Evolutionary conservation across 768 basidiomycete species (phyloP).

Genomic region (Phaeolepiota aurea): DNA sequence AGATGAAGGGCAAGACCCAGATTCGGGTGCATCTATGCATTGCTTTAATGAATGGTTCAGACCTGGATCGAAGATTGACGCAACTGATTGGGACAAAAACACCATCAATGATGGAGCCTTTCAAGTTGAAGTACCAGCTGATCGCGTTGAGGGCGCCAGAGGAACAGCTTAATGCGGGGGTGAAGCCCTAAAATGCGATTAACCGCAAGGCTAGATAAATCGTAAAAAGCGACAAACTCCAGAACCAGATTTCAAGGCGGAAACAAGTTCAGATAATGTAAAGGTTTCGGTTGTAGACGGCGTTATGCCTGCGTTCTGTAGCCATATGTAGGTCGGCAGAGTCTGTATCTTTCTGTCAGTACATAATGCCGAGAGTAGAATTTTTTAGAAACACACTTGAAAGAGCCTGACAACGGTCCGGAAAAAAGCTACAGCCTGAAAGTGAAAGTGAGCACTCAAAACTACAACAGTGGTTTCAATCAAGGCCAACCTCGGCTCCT

Average conservation of each 20-base stretch:
- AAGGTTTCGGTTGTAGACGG: slow-evolving; percentile 54
- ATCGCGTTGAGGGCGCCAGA: slow-evolving; percentile 26
- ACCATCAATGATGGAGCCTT: slow-evolving; percentile 64
- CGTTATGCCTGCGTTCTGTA: slow-evolving; percentile 62
- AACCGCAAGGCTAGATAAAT: slow-evolving; percentile 2
- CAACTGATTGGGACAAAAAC: slow-evolving; percentile 50
- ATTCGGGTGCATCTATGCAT: slow-evolving; percentile 36
- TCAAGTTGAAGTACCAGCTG: slow-evolving; percentile 56
- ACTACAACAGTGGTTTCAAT: not conserved
- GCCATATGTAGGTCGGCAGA: slow-evolving; percentile 70
- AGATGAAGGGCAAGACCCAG: slow-evolving; percentile 42
- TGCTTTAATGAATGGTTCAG: not conserved
- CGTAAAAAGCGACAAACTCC: slow-evolving; percentile 26
- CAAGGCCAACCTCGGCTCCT: slow-evolving; percentile 46
- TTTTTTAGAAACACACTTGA: no score
- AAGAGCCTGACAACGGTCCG: slow-evolving; percentile 49
- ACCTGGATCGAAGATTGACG: slow-evolving; percentile 7
- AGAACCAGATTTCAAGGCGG: slow-evolving; percentile 46
- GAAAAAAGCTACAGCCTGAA: slow-evolving; percentile 62
- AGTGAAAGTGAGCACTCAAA: not conserved
- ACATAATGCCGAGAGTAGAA: no score
- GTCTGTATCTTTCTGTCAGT: no score
- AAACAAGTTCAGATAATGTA: slow-evolving; percentile 41
- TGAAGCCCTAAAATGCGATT: slow-evolving; percentile 28
- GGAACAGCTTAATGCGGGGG: slow-evolving; percentile 26